These are phyloP conservation scores for Xylariaceae sp. DNA, from an alignment of 2,329 filamentous ascomycete genomes.

Conservation along the genomic window DNA sequence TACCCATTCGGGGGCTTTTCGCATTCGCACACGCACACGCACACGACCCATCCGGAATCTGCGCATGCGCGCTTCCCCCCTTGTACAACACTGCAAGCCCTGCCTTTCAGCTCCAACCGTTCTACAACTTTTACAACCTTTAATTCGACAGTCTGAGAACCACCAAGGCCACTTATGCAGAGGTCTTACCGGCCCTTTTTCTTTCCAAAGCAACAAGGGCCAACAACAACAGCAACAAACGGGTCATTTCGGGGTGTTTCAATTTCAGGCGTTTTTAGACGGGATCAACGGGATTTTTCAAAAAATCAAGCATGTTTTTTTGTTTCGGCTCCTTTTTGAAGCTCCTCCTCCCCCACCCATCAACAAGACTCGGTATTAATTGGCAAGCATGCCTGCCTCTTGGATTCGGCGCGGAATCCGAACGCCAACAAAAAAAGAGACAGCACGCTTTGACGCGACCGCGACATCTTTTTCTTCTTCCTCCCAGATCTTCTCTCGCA, in stretches of 20 bases:
- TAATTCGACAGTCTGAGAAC: conserved; percentile 29
- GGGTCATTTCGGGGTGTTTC: conserved; percentile 9
- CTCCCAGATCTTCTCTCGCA: background rate
- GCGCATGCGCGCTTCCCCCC: conserved; percentile 20
- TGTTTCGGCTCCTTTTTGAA: too few species aligned
- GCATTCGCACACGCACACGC: background rate
- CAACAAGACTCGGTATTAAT: background rate
- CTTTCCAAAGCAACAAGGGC: background rate
- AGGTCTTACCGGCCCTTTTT: conserved; percentile 21
- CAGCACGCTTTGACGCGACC: background rate
- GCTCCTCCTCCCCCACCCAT: background rate
- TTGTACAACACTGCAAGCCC: conserved; percentile 32
- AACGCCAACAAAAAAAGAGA: background rate
- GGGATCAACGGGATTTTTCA: conserved; percentile 1
- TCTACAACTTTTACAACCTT: conserved; percentile 27
- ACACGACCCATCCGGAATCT: conserved; percentile 23
- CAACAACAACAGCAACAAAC: background rate
- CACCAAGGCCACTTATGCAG: conserved; percentile 5
- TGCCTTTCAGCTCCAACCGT: conserved; percentile 21
- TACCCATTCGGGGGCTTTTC: conserved; percentile 7
- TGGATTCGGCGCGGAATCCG: background rate
- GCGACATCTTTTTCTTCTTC: background rate
- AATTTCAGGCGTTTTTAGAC: conserved; percentile 27
- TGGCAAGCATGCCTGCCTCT: background rate
- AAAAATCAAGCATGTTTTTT: conserved; percentile 5